A percentile compares a stretch with the other conserved stretches of the same genome.
These are phyloP conservation scores for Candida patagonica DNA, from an alignment of 805 yeast genomes.

Conservation along the genomic window DNA sequence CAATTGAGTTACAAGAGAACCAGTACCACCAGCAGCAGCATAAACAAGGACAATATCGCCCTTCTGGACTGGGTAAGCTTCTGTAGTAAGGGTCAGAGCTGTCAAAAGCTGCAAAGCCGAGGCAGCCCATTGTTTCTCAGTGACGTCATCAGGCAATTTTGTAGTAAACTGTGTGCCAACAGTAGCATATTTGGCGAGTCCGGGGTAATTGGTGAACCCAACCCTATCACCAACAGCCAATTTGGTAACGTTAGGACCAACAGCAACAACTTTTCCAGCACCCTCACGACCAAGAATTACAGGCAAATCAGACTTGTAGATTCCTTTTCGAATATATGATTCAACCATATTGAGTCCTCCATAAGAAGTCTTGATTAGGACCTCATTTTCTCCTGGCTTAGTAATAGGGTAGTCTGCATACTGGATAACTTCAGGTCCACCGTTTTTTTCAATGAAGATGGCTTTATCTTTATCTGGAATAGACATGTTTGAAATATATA, in stretches of 20 bases:
- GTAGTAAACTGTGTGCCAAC: slow-evolving; percentile 27
- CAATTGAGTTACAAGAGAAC: slow-evolving; percentile 61
- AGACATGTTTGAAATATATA: too few species aligned
- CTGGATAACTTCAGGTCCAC: slow-evolving; percentile 52
- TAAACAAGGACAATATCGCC: slow-evolving; percentile 70
- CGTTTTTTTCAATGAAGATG: slow-evolving; percentile 37
- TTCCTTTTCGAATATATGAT: slow-evolving; percentile 69
- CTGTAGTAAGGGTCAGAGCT: slow-evolving; percentile 59
- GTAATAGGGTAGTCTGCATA: slow-evolving; percentile 57
- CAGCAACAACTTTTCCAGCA: slow-evolving; percentile 53
- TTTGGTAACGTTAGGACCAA: slow-evolving; percentile 47
- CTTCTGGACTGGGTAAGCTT: slow-evolving; percentile 55
- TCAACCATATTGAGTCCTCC: slow-evolving; percentile 82
- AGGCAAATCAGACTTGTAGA: slow-evolving; percentile 57
- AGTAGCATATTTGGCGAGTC: slow-evolving; percentile 62
- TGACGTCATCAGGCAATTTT: slow-evolving; percentile 40
- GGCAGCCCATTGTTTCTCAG: slow-evolving; percentile 48
- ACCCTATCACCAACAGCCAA: slow-evolving; percentile 63
- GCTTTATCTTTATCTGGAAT: slow-evolving; percentile 19
- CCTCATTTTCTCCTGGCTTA: slow-evolving; percentile 40
- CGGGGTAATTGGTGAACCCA: slow-evolving; percentile 40
- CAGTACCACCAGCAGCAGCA: slow-evolving; percentile 97
- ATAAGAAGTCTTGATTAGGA: slow-evolving; percentile 63
- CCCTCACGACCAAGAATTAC: slow-evolving; percentile 54
- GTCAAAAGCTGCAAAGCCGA: slow-evolving; percentile 67